These are phyloP conservation scores for Carex littledalei DNA, from an alignment of 176 grass and related monocot genomes.

Conservation along the genomic window DNA sequence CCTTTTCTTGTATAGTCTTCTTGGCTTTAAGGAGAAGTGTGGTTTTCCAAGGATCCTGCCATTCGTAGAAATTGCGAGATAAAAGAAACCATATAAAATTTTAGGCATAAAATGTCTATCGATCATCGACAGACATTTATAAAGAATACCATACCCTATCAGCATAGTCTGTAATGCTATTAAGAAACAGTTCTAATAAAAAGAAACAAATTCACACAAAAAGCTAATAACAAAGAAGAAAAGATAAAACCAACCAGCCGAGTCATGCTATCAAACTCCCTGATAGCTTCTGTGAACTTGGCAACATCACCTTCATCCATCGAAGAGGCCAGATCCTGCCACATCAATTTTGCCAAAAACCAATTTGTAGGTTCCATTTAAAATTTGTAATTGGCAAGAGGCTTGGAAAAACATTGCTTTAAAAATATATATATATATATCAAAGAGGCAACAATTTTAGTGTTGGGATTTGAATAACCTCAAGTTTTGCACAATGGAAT, in stretches of 20 bases:
- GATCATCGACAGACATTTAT: neutral
- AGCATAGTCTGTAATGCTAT: neutral
- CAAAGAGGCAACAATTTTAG: neutral
- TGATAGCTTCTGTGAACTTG: constrained; percentile 87
- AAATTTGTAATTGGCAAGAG: neutral
- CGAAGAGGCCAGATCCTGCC: constrained; percentile 77
- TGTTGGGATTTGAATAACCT: neutral
- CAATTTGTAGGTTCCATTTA: neutral
- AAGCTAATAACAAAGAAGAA: constrained; percentile 13
- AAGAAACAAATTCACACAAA: neutral
- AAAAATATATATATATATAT: neutral
- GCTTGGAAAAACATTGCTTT: neutral
- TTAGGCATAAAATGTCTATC: neutral
- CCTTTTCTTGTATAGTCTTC: constrained; percentile 83
- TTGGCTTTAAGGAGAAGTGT: constrained; percentile 84
- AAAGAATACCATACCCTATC: neutral
- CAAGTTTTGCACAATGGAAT: neutral
- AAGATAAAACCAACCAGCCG: constrained; percentile 57
- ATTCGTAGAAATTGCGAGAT: neutral
- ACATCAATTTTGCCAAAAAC: constrained; percentile 10
- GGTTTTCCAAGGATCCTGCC: constrained; percentile 97
- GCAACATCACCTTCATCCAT: constrained; percentile 93
- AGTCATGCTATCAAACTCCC: constrained; percentile 98
- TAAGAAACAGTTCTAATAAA: neutral
- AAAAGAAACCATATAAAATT: neutral